Conservation (phyloP, 306 rosid genomes). For the Vigna hirtella region DNA sequence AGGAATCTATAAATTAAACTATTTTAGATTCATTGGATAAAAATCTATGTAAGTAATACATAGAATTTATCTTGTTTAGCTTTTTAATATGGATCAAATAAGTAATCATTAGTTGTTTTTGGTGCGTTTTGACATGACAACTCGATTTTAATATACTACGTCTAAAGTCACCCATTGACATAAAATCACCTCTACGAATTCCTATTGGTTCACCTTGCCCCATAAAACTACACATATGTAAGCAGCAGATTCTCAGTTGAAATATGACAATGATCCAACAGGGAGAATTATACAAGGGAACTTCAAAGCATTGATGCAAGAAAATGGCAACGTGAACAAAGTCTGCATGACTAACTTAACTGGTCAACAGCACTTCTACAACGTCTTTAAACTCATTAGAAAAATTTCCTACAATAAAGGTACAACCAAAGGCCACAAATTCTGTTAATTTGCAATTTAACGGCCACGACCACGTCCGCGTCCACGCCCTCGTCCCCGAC, state of each 20-base stretch:
- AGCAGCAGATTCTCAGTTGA: constrained; percentile 3
- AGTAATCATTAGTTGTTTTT: neutral
- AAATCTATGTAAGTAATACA: neutral
- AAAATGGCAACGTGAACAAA: constrained; percentile 43
- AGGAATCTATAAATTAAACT: neutral
- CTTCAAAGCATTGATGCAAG: constrained; percentile 35
- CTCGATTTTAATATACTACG: neutral
- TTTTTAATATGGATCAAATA: too few relatives aligned
- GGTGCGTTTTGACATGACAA: neutral
- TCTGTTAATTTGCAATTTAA: constrained; percentile 43
- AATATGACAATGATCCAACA: constrained; percentile 14
- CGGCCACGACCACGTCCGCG: constrained; percentile 90
- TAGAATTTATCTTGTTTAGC: neutral
- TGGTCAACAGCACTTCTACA: constrained; percentile 35
- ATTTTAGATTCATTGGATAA: neutral
- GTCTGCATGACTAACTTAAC: constrained; percentile 36
- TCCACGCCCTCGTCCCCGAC: constrained; percentile 85
- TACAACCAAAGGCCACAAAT: constrained; percentile 56
- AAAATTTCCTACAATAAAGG: constrained; percentile 57
- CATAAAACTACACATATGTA: constrained; percentile 3
- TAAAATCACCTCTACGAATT: neutral
- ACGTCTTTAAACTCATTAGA: constrained; percentile 47
- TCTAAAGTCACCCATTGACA: neutral
- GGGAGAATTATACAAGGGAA: constrained; percentile 31
- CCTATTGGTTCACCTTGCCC: neutral